Base-by-base conservation (phyloP, 2,329 filamentous ascomycete genomes). In the Parafenestella ontariensis region DNA sequence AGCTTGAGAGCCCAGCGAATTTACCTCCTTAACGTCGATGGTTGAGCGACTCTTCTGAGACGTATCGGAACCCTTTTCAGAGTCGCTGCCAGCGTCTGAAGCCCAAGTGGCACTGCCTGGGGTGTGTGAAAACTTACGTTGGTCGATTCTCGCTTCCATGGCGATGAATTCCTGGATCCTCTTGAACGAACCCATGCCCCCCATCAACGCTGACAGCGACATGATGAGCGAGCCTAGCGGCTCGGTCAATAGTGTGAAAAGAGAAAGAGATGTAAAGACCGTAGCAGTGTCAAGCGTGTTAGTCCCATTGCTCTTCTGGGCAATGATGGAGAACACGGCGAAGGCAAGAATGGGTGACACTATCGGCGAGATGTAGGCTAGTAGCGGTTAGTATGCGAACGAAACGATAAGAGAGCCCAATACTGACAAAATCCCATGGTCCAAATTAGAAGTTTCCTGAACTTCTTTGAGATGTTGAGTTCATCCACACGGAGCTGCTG, bases 251-350 rank as follows among this genome's bases (percentile, higher is more conserved):
- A 82, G 71, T 0, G 77, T 74, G 49, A 82, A 80, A 0, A 82
- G 74, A 0, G 80, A 80, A 3, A 82, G 59, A 2, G 80, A 79
- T 1, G 80, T 81, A 56, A 79, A 82, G 1, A 78, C 76, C 8
- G 68, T 75, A 2, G 77, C 72, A 3, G 77, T 77, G 36, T 77
- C 76, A 18, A 82, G 64, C 0, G 68, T 67, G 31, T 51, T 64
- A 20, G 64, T 52, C 13, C 70, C 68, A 23, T 70, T 65, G 21
- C 61, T 71, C 9, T 72, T 75, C 33, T 71, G 68, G 1, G 78
- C 75, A 24, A 80, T 68, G 8, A 76, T 62, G 1, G 77, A 75
- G 48, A 79, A 82, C 10, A 79, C 76, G 5, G 75, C 76, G 44
- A 82, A 80, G 1, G 79, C 78, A 23, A 79, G 59, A 37, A 81